Evolutionary conservation across 208 protist species (phyloP).

Genomic region (Phytomonas francai): DNA sequence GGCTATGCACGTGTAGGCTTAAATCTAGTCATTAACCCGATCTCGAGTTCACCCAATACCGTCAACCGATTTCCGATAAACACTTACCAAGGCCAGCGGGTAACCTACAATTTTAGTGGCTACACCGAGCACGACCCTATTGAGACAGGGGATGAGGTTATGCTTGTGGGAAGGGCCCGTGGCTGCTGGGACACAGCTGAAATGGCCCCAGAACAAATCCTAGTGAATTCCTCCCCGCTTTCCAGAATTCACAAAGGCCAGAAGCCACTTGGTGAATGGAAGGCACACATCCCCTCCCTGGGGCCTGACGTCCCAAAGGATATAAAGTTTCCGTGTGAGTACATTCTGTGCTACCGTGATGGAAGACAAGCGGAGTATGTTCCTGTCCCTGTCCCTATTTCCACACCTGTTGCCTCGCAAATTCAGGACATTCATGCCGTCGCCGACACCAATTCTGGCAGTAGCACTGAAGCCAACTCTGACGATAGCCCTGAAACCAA

Average conservation of each 20-base stretch:
- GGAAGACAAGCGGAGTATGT: conserved; percentile 68
- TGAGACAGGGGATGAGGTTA: conserved; percentile 34
- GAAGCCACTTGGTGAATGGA: conserved; percentile 26
- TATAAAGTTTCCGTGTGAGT: conserved; percentile 53
- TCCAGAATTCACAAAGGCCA: conserved; percentile 14
- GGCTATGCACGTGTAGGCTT: conserved; percentile 59
- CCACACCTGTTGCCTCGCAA: not conserved
- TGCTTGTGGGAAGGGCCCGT: conserved; percentile 54
- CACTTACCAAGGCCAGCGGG: conserved; percentile 72
- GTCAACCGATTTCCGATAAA: conserved; percentile 25
- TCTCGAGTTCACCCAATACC: conserved; percentile 33
- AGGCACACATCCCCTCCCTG: conserved; percentile 68
- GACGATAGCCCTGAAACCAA: not conserved
- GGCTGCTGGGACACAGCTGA: conserved; percentile 65
- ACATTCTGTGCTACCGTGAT: conserved; percentile 77
- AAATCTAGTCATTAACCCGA: conserved; percentile 22
- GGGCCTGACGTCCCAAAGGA: conserved; percentile 44
- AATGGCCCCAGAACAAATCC: conserved; percentile 19
- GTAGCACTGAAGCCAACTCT: too few relatives aligned
- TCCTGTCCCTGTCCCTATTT: conserved; percentile 60
- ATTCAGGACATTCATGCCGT: not conserved
- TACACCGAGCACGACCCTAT: conserved; percentile 25
- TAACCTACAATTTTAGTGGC: conserved; percentile 39
- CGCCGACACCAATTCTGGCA: too few relatives aligned
- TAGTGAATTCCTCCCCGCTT: conserved; percentile 25